Percentiles rank a stretch among this genome's conserved stretches.
These are phyloP conservation scores for Picea glauca DNA, from an alignment of 75 land plant genomes.

Conservation along the genomic window DNA sequence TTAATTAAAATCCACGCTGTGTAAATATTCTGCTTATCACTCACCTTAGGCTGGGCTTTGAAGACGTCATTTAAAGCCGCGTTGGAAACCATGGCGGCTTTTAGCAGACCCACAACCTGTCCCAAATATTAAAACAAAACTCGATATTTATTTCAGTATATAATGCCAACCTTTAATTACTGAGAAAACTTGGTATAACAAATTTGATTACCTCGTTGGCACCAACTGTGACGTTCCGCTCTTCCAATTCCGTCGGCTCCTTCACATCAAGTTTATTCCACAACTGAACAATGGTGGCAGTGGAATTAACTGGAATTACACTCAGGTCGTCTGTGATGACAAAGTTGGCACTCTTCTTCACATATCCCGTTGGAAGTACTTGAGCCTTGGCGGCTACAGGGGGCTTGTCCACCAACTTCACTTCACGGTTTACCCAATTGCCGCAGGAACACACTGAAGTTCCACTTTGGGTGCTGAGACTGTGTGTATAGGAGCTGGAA, in stretches of 20 bases:
- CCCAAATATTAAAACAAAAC: no score
- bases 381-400: background rate
- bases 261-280: conserved; percentile 1
- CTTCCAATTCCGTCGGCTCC: conserved; percentile 5
- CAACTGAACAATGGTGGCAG: background rate
- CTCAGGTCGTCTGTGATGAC: background rate
- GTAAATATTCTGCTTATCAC: no score
- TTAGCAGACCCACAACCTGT: conserved; percentile 5
- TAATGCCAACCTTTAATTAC: no score
- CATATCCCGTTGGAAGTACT: background rate
- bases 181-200: no score
- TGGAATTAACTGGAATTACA: background rate
- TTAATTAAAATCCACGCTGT: no score
- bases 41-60: background rate
- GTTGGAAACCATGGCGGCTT: background rate
- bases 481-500: background rate
- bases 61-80: conserved; percentile 4
- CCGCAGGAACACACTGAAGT: background rate
- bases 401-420: background rate
- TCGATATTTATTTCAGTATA: no score
- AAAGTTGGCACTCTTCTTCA: conserved; percentile 4
- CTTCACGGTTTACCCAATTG: background rate
- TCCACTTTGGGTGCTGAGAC: background rate
- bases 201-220: background rate
- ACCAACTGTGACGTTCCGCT: background rate